Percentiles rank a stretch among this genome's conserved stretches.
Conservation (phyloP, 805 yeast species). For the Wickerhamomyces hampshirensis region DNA sequence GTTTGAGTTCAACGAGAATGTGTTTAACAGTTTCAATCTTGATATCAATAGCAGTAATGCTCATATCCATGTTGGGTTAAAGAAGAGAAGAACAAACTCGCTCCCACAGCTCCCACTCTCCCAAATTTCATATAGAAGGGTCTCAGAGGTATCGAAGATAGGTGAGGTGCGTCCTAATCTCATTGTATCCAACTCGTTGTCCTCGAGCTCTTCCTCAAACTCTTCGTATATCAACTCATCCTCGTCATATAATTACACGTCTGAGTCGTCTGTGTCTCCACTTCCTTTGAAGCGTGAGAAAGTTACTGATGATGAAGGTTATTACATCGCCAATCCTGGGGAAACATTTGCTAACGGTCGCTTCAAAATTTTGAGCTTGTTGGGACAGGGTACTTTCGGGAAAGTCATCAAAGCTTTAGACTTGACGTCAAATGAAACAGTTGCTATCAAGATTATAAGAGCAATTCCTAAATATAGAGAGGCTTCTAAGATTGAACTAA, state of each 20-base stretch:
- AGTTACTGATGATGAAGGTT: constrained; percentile 48
- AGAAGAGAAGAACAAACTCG: constrained; percentile 47
- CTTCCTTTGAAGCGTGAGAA: constrained; percentile 10
- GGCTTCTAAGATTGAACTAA: constrained; percentile 87
- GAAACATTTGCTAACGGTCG: constrained; percentile 66
- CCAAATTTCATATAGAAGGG: constrained; percentile 35
- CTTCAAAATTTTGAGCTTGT: constrained; percentile 57
- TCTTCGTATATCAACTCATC: constrained; percentile 3
- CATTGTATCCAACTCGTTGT: constrained; percentile 4
- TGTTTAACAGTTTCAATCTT: constrained; percentile 1
- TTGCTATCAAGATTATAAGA: constrained; percentile 89
- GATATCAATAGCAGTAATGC: constrained; percentile 5
- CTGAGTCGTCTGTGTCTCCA: constrained; percentile 18
- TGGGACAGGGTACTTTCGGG: constrained; percentile 94
- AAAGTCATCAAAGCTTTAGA: constrained; percentile 86
- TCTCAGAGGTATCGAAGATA: constrained; percentile 32
- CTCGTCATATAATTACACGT: constrained; percentile 6
- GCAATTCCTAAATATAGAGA: constrained; percentile 93
- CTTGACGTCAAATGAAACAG: constrained; percentile 43
- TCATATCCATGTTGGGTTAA: constrained; percentile 24
- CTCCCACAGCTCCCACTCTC: constrained; percentile 51
- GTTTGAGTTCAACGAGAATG: too few species aligned
- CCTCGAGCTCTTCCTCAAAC: constrained; percentile 4
- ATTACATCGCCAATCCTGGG: constrained; percentile 56
- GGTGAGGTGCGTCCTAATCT: constrained; percentile 38